Evolutionary conservation across 345 rosid genomes (phyloP).

Genomic region (Ailanthus altissimus): DNA sequence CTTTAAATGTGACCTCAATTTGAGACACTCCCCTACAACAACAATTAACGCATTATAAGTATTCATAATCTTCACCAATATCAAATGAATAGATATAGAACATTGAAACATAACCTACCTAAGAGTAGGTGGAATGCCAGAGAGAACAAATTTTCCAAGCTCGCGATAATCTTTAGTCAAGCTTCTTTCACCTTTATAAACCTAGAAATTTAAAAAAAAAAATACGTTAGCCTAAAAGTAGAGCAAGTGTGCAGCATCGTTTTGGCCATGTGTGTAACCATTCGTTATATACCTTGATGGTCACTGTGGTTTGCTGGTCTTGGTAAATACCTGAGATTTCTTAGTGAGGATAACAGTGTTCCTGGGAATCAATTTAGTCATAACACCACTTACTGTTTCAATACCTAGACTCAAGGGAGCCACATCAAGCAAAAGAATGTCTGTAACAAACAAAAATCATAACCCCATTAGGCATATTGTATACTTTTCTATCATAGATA

Average conservation of each 20-base stretch:
- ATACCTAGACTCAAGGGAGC: conserved; percentile 55
- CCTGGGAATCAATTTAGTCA: conserved; percentile 62
- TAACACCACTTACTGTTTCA: conserved; percentile 57
- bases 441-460: conserved; percentile 25
- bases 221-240: not conserved
- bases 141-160: conserved; percentile 54
- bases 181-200: conserved; percentile 57
- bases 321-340: conserved; percentile 50
- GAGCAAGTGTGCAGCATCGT: not conserved
- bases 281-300: conserved; percentile 41
- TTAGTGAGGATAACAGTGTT: conserved; percentile 53
- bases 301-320: conserved; percentile 52
- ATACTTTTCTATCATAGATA: not conserved
- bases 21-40: conserved; percentile 55
- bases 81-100: not conserved
- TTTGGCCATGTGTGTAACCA: not conserved
- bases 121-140: conserved; percentile 62
- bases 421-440: conserved; percentile 50
- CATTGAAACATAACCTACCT: conserved; percentile 30
- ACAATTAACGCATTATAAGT: not conserved
- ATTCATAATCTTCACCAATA: not conserved
- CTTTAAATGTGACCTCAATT: conserved; percentile 54
- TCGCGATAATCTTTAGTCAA: conserved; percentile 51
- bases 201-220: conserved; percentile 23
- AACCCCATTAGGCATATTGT: not conserved